Base-by-base conservation (phyloP, 768 basidiomycete species). In the Kwoniella botswanensis region DNA sequence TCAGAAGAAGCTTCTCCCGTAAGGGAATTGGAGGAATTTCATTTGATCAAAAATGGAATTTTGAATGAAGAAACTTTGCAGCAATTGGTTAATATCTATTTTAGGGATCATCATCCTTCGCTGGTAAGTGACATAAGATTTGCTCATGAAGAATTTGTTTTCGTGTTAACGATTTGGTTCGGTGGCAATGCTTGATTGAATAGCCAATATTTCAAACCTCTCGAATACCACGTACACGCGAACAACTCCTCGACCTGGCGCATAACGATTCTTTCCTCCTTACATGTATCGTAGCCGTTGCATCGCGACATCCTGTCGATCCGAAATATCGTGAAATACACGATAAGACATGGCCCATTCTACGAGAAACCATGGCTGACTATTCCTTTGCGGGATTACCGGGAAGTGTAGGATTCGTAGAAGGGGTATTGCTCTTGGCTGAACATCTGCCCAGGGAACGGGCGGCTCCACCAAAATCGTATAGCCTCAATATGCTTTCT, bases 351-450 rank as follows among this genome's bases (percentile, higher is more conserved):
- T 82, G 82, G 82, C 55, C 63, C 3, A 54, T 82, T 13, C 56
- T 81, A 18, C 72, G 80, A 58, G 76, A 79, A 6, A 68, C 74
- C 12, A 61, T 82, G 15, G 58, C 70, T 4, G 78, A 82, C 22
- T 79, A 79, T 57, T 67, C 76, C 2, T 76, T 79, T 55, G 70
- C 65, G 17, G 82, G 82, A 10, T 62, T 74, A 6, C 73, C 78
- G 1, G 73, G 74, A 0, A 71, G 67, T 56, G 71, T 81, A n/a
- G 80, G 80, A 17, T 70, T 82, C 17, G 82, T 82, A 13, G 80
- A 82, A 68, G 82, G 82, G 2, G 71, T 82, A 6, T 67, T 82
- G 18, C 64, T 81, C 0, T 67, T 82, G 6, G 82, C 82, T 4
- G 82, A 82, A 55, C 75, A 80, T 67, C 70, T 82, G 7, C 82